Percentiles rank a stretch among this genome's conserved stretches.
phyloP scores from a whole-genome alignment of 2,329 filamentous ascomycete genomes.

The Colletotrichum caudatum region DNA sequence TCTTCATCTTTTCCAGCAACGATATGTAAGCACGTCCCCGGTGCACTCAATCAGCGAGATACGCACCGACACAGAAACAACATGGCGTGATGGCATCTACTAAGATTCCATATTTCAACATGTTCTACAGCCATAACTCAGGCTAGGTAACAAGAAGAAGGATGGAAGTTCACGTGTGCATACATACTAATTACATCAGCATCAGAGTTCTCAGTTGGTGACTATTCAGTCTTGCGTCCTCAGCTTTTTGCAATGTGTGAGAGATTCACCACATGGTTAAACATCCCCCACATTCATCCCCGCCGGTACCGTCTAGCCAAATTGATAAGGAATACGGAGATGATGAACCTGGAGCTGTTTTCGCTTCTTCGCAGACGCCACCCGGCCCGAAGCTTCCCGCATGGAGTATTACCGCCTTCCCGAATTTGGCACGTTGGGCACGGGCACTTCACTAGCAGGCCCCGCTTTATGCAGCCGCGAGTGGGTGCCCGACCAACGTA shows the following conservation, averaged over 20 bases:
- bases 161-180: no score
- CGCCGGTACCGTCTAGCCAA: background rate
- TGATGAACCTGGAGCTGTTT: background rate
- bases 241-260: background rate
- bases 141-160: no score
- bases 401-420: background rate
- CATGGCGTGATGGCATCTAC: background rate
- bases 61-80: background rate
- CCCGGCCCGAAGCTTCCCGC: background rate
- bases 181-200: no score
- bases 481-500: constrained; percentile 34
- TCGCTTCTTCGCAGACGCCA: constrained; percentile 1
- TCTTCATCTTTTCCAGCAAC: no score
- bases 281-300: background rate
- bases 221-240: background rate
- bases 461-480: constrained; percentile 23
- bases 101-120: no score
- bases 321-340: background rate
- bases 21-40: no score
- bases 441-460: constrained; percentile 23
- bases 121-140: no score
- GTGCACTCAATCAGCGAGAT: background rate
- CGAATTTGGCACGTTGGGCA: constrained; percentile 21
- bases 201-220: no score
- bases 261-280: background rate